phyloP scores from a whole-genome alignment of 2,329 filamentous ascomycete species.

The Elsinoe australis region DNA sequence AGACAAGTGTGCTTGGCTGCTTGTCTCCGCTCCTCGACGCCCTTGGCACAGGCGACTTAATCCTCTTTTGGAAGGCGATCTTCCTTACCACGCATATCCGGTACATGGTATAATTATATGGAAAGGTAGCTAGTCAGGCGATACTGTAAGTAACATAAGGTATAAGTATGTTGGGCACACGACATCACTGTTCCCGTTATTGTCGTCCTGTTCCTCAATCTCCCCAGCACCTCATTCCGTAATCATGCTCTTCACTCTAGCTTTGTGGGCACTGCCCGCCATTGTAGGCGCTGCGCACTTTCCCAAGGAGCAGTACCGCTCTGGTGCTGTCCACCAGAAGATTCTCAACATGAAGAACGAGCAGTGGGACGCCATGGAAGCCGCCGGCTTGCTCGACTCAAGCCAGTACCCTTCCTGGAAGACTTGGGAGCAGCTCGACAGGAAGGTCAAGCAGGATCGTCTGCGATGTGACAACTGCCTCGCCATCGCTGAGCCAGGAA shows the following conservation, averaged over 20 bases:
- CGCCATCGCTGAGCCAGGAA: constrained; percentile 40
- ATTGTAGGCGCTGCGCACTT: constrained; percentile 7
- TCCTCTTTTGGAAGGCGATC: neutral
- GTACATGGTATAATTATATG: constrained; percentile 1
- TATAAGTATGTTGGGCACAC: too few species aligned
- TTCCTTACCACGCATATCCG: neutral
- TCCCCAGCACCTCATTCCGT: neutral
- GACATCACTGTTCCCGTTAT: neutral
- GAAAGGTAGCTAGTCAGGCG: neutral
- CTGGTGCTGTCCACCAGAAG: constrained; percentile 16
- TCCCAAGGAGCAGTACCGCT: constrained; percentile 14
- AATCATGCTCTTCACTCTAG: constrained; percentile 20
- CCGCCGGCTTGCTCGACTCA: constrained; percentile 23
- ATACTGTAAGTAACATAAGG: neutral
- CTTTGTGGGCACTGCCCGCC: constrained; percentile 5
- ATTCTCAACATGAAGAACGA: constrained; percentile 25
- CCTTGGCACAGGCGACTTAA: constrained; percentile 3
- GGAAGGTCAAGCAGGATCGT: constrained; percentile 20
- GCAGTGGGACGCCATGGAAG: constrained; percentile 24
- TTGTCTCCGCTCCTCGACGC: neutral
- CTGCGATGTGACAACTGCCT: constrained; percentile 37
- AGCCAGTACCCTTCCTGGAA: constrained; percentile 28
- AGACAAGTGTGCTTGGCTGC: constrained; percentile 1
- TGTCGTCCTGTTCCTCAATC: too few species aligned
- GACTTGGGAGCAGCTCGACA: constrained; percentile 31